Percentiles rank a stretch among this genome's conserved stretches.
phyloP scores from a whole-genome alignment of 148 eudicot genomes.

The Chenopodium berlandieri region DNA sequence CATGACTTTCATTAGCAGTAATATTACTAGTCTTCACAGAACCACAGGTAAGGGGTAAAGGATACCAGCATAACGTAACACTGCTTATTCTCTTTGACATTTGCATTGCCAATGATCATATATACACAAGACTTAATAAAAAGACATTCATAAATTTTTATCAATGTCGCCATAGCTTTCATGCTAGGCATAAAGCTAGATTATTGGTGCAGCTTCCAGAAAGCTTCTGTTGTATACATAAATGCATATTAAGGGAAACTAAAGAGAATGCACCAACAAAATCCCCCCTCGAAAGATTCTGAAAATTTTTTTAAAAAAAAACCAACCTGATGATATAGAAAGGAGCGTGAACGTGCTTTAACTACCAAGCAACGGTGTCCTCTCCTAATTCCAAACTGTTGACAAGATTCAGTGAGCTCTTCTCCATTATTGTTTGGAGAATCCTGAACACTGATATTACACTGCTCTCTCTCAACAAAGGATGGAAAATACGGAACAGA shows the following conservation, averaged over 20 bases:
- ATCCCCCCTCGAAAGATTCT: not conserved
- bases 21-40: too few relatives aligned
- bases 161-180: too few relatives aligned
- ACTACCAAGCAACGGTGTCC: conserved; percentile 76
- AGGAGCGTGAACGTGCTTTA: conserved; percentile 82
- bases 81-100: too few relatives aligned
- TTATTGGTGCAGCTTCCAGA: not conserved
- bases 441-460: conserved; percentile 21
- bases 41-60: too few relatives aligned
- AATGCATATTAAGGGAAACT: not conserved
- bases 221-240: not conserved
- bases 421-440: conserved; percentile 23
- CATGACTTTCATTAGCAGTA: too few relatives aligned
- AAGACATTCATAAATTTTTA: too few relatives aligned
- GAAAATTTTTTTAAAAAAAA: not conserved
- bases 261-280: not conserved
- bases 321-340: conserved; percentile 94
- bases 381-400: conserved; percentile 63
- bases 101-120: too few relatives aligned
- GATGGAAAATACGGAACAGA: conserved; percentile 66
- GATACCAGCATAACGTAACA: too few relatives aligned
- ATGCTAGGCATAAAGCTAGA: too few relatives aligned
- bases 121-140: too few relatives aligned
- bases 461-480: conserved; percentile 32
- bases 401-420: conserved; percentile 33